Percentiles rank a stretch among this genome's conserved stretches.
Evolutionary conservation across 1,139 yeast genomes (phyloP).

Genomic region (Ashbya aceris): DNA sequence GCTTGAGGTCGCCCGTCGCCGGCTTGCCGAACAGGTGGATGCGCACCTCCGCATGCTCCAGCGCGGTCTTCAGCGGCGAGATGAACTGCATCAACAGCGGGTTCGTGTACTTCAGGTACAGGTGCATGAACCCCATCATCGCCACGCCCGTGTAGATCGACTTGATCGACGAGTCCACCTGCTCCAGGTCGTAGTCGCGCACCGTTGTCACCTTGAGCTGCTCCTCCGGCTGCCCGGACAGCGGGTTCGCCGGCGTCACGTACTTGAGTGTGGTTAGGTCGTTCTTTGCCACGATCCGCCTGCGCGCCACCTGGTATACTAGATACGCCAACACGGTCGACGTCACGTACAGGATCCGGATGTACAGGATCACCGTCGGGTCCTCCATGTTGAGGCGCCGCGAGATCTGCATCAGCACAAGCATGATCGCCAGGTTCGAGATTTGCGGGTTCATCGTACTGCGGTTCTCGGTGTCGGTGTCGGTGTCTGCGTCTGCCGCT

Average conservation of each 20-base stretch:
- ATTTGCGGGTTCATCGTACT: slow-evolving; percentile 71
- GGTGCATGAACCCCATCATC: slow-evolving; percentile 98
- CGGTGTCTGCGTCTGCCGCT: too few relatives aligned
- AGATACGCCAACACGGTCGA: slow-evolving; percentile 60
- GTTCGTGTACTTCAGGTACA: slow-evolving; percentile 95
- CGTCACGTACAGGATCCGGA: slow-evolving; percentile 61
- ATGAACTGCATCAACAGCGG: slow-evolving; percentile 94
- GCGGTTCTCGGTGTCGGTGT: too few relatives aligned
- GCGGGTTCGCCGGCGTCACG: slow-evolving; percentile 75
- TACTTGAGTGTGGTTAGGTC: slow-evolving; percentile 88
- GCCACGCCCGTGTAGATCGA: slow-evolving; percentile 83
- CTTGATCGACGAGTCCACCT: slow-evolving; percentile 70
- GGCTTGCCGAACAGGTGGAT: slow-evolving; percentile 80
- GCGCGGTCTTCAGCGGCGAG: slow-evolving; percentile 80
- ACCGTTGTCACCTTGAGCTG: slow-evolving; percentile 81
- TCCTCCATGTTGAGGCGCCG: slow-evolving; percentile 85
- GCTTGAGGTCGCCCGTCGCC: slow-evolving; percentile 85
- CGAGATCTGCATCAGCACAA: slow-evolving; percentile 94
- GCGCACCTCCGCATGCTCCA: slow-evolving; percentile 86
- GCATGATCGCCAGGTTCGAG: slow-evolving; percentile 81
- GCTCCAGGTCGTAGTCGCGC: slow-evolving; percentile 87
- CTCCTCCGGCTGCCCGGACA: slow-evolving; percentile 56
- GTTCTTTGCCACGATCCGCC: slow-evolving; percentile 60
- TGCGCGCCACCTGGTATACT: slow-evolving; percentile 57
- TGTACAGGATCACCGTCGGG: slow-evolving; percentile 64